Evolutionary conservation across 192 early-diverging fungal genomes (phyloP), one percentile per base, ranked within the genome.

Genomic region (Podila epicladia): DNA sequence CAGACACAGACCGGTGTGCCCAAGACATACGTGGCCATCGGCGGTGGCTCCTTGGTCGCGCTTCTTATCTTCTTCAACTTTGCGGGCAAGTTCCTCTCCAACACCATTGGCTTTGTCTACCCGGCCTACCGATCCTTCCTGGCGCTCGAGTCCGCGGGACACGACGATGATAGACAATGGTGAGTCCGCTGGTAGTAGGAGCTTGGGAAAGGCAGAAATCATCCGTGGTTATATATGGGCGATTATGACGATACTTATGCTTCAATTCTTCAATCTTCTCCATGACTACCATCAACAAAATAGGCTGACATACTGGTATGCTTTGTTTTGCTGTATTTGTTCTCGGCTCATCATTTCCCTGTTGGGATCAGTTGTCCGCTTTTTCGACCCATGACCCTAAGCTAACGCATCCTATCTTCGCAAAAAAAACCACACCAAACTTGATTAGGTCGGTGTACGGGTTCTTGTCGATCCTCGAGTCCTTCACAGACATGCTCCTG

Each of bases 51-150:
- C 12, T 63, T 96, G 22, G 58, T 90, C 24, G 65, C 91, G 50
- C 38, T 92, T 1, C 87, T 97, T 67, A 92, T 97, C 67, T 94
- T 97, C 76, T 93, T 99, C 83, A 97, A 99, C 82, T 82, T 98
- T 57, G 91, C 86, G 17, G 90, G 91, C 33, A 80, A 86, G 22
- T 85, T 97, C 32, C 74, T 97, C n/a, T 93, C 93, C 58, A 93
- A 94, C 80, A 70, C 93, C 69, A 73, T 95, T 4, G 96, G 95
- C 3, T 97, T 95, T 84, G 83, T 96, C 22, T 99, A 96, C 79
- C 96, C 97, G 37, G 63, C 95, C 15, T 99, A 95, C 69, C 89
- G 92, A 60, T 94, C 94, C 26, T 94, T 97, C 88, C 89, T 92
- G 65, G 97, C 97, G n/a, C 91, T 99, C 62, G 97, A 98, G 74